Evolutionary conservation across 306 rosid genomes (phyloP), one percentile per base, ranked within the genome.

Genomic region (Carpinus fangiana): DNA sequence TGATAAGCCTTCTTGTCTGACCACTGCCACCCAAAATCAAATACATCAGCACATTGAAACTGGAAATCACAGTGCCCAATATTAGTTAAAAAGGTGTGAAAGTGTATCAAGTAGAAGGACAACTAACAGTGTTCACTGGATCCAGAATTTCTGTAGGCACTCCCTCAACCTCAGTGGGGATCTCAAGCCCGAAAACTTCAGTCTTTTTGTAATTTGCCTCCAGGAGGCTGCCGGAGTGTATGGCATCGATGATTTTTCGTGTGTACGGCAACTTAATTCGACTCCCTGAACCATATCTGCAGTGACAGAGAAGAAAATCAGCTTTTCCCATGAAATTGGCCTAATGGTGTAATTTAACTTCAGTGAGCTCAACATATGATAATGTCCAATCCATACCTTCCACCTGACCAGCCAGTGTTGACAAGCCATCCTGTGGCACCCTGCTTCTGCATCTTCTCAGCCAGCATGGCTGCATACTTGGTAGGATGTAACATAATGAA

Each of bases 361-460:
- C 12, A 9, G 38, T 38, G 21, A 38, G 51, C 51, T 17, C 72
- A 38, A 36, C 38, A 65, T 17, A 65, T n/a, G 36, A 18, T 16
- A 34, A 36, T 16, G 34, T 57, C 3, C 64, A 20, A 57, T 21
- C 12, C 76, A 41, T 85, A 92, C 94, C 97, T 93, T 80, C 98
- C 98, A 70, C 85, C 94, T 1, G 96, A 94, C 98, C 98, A 92
- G 73, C 96, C 97, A 4, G 98, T 94, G 88, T 94, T 94, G 26
- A 94, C 98, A 14, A 94, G 96, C 98, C 98, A 94, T 2, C 96
- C 97, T 0, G 93, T 89, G 11, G 98, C 97, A 4, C 98, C 98
- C n/a, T 94, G 96, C 61, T 83, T 77, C 81, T 90, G 77, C 98
- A 94, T 94, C 90, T 94, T 94, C 73, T 94, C 96, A 12, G 97